Conservation (phyloP, 2,329 filamentous ascomycete species). For the Penicillium sclerotigenum region DNA sequence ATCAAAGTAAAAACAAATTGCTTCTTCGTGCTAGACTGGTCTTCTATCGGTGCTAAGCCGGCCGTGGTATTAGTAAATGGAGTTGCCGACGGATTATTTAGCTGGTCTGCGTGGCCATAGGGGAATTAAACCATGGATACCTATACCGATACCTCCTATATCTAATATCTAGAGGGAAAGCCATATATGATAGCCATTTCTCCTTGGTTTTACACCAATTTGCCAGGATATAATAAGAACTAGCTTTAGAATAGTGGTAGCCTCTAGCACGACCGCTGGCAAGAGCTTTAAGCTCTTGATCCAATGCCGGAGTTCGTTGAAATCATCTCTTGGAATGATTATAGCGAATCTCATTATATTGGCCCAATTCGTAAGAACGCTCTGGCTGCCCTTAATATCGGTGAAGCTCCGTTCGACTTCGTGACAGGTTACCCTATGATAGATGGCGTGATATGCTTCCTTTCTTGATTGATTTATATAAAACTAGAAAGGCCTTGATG, state of each 20-base stretch:
- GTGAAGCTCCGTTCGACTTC: no score
- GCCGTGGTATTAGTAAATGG: background rate
- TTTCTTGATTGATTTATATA: no score
- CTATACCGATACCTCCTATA: constrained; percentile 1
- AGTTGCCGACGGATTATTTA: background rate
- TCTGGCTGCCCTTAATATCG: no score
- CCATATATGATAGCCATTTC: constrained; percentile 54
- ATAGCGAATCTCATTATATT: constrained; percentile 48
- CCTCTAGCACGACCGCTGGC: constrained; percentile 60
- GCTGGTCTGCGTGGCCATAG: background rate
- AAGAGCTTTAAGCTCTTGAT: constrained; percentile 8
- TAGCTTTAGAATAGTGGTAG: constrained; percentile 61
- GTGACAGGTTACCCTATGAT: no score
- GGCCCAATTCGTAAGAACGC: background rate
- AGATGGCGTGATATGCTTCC: no score
- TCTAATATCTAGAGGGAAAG: background rate
- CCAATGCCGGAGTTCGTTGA: background rate
- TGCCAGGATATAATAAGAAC: constrained; percentile 56
- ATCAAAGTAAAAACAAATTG: constrained; percentile 38
- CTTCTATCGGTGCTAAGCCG: constrained; percentile 10
- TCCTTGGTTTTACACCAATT: constrained; percentile 57
- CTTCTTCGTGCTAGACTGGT: constrained; percentile 49
- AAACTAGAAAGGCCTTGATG: no score
- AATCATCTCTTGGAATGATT: constrained; percentile 41
- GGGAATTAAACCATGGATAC: background rate